Percentiles rank a stretch among this genome's conserved stretches.
phyloP scores from a whole-genome alignment of 1,284 basidiomycete genomes.

The Pseudozyma pruni region DNA sequence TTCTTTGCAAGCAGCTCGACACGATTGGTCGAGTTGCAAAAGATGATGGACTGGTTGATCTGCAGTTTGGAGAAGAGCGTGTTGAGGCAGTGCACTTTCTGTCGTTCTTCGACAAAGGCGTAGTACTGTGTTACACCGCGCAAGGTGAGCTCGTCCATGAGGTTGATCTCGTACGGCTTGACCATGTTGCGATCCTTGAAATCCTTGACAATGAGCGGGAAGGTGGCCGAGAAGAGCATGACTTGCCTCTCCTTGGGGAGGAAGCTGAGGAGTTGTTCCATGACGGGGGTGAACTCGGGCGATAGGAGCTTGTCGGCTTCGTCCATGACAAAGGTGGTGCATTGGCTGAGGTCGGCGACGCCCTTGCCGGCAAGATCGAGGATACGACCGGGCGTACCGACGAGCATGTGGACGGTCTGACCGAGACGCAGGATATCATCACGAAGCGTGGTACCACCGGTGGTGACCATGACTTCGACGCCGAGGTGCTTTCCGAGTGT shows the following conservation, averaged over 20 bases:
- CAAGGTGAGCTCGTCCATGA: slow-evolving; percentile 99
- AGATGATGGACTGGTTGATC: slow-evolving; percentile 99
- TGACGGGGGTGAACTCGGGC: slow-evolving; percentile 97
- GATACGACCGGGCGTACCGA: slow-evolving; percentile 96
- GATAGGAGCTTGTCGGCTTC: slow-evolving; percentile 98
- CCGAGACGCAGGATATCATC: slow-evolving; percentile 91
- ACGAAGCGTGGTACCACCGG: slow-evolving; percentile 95
- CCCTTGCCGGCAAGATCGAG: slow-evolving; percentile 92
- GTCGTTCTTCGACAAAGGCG: slow-evolving; percentile 97
- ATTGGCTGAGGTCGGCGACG: slow-evolving; percentile 92
- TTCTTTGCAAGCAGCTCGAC: slow-evolving; percentile 99
- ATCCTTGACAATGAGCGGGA: slow-evolving; percentile 98
- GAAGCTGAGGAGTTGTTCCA: slow-evolving; percentile 91
- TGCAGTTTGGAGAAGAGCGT: slow-evolving; percentile 97
- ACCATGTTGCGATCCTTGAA: slow-evolving; percentile 99
- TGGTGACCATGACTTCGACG: slow-evolving; percentile 98
- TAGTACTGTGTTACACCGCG: slow-evolving; percentile 99
- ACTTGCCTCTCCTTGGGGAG: slow-evolving; percentile 90
- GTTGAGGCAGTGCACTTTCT: slow-evolving; percentile 99
- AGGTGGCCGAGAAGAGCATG: slow-evolving; percentile 99
- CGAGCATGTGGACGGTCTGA: slow-evolving; percentile 92
- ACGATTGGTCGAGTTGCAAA: slow-evolving; percentile 99
- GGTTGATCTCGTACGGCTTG: slow-evolving; percentile 95
- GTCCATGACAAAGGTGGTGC: slow-evolving; percentile 85
- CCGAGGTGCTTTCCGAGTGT: slow-evolving; percentile 95